These are phyloP conservation scores for Rhizopogon hawkerae DNA, from an alignment of 1,284 basidiomycete species.

Conservation along the genomic window DNA sequence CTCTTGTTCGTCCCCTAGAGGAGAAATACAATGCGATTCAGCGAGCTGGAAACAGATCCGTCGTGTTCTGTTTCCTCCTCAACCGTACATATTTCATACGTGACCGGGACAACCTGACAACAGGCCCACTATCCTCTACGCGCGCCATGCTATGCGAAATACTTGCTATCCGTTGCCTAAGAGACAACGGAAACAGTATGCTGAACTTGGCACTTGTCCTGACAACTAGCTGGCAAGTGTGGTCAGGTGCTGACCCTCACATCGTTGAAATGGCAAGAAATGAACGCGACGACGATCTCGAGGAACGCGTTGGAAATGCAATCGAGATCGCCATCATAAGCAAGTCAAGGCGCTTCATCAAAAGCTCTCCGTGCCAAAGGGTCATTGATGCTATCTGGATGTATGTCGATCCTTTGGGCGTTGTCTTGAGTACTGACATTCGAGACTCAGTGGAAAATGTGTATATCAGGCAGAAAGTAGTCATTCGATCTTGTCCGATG, in stretches of 20 bases:
- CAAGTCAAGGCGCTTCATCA: conserved; percentile 79
- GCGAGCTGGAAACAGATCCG: conserved; percentile 55
- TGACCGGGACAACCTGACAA: conserved; percentile 53
- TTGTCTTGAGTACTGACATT: not conserved
- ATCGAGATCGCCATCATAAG: conserved; percentile 87
- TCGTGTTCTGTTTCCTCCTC: conserved; percentile 84
- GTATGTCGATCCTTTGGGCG: conserved; percentile 30
- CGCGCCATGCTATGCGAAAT: conserved; percentile 84
- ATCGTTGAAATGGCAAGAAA: conserved; percentile 57
- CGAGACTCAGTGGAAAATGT: conserved; percentile 60
- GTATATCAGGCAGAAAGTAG: conserved; percentile 84
- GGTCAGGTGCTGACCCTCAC: conserved; percentile 67
- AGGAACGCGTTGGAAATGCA: conserved; percentile 79
- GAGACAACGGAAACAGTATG: conserved; percentile 68
- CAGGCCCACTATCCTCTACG: conserved; percentile 61
- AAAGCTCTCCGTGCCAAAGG: conserved; percentile 78
- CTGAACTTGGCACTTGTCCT: conserved; percentile 73
- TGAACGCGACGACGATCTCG: conserved; percentile 66
- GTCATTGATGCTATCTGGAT: conserved; percentile 78
- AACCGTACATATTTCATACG: conserved; percentile 83
- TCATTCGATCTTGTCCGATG: conserved; percentile 81
- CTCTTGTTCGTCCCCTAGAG: conserved; percentile 66
- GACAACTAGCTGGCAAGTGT: conserved; percentile 84
- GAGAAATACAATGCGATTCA: conserved; percentile 67
- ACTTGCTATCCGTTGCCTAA: conserved; percentile 74